Percentiles rank a stretch among this genome's conserved stretches.
phyloP scores from a whole-genome alignment of 169 alveolate species.

The Eimeria falciformis region DNA sequence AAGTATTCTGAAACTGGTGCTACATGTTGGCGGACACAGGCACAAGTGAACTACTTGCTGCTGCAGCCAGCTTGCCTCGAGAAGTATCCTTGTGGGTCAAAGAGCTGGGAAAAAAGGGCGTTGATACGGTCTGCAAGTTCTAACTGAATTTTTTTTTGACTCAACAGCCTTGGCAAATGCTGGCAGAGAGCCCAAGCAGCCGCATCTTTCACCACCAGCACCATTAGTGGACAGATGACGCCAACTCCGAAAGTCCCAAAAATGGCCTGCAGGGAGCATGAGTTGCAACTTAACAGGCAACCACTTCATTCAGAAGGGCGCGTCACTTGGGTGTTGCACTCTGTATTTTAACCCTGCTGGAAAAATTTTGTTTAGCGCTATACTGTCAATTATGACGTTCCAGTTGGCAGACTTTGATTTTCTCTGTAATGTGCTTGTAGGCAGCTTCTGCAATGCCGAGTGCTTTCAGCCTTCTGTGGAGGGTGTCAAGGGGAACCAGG shows the following conservation, averaged over 20 bases:
- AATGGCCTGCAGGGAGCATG: not conserved
- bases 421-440: not conserved
- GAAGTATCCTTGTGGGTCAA: slow-evolving; percentile 48
- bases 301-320: too few species aligned
- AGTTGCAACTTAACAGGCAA: not conserved
- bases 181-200: slow-evolving; percentile 51
- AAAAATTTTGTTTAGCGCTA: not conserved
- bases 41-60: not conserved
- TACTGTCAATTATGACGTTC: too few species aligned
- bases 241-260: slow-evolving; percentile 34
- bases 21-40: too few species aligned
- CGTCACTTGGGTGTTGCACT: too few species aligned
- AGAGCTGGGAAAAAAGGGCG: slow-evolving; percentile 43
- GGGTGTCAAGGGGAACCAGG: not conserved
- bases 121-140: slow-evolving; percentile 65
- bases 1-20: too few species aligned
- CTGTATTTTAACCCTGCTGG: too few species aligned
- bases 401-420: slow-evolving; percentile 44
- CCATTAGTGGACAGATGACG: slow-evolving; percentile 43
- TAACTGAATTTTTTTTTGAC: slow-evolving; percentile 5
- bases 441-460: slow-evolving; percentile 42
- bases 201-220: slow-evolving; percentile 54
- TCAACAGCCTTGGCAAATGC: slow-evolving; percentile 40
- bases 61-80: not conserved
- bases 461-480: slow-evolving; percentile 21